Conservation (phyloP, 768 basidiomycete species). For the Lentinula guzmanii region DNA sequence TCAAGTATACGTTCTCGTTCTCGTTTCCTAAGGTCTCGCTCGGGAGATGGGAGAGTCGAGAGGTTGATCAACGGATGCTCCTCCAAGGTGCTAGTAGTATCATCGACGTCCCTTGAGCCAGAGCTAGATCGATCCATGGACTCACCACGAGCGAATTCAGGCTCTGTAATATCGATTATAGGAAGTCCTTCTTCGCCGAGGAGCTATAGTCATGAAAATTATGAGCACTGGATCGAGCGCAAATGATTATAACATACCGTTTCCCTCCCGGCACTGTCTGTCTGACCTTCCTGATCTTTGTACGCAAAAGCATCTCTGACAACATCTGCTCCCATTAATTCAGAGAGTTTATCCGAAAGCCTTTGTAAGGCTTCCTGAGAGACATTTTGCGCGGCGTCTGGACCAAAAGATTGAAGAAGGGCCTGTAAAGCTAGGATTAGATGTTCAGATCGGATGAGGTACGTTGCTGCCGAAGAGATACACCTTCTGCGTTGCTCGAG, state of each 20-base stretch:
- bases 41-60: slow-evolving; percentile 35
- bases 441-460: slow-evolving; percentile 9
- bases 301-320: slow-evolving; percentile 23
- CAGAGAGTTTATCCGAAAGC: slow-evolving; percentile 54
- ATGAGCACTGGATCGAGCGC: neutral
- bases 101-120: neutral
- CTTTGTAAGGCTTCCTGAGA: slow-evolving; percentile 43
- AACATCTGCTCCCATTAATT: slow-evolving; percentile 46
- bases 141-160: slow-evolving; percentile 19
- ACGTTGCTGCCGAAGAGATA: neutral
- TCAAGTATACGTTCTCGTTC: slow-evolving; percentile 64
- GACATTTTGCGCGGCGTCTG: slow-evolving; percentile 22
- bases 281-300: slow-evolving; percentile 26
- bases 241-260: neutral
- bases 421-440: slow-evolving; percentile 29
- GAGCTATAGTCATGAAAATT: slow-evolving; percentile 34
- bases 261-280: neutral
- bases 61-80: slow-evolving; percentile 44
- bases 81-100: slow-evolving; percentile 16
- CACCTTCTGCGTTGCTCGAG: neutral
- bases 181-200: slow-evolving; percentile 76
- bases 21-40: slow-evolving; percentile 44
- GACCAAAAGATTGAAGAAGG: slow-evolving; percentile 32
- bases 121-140: slow-evolving; percentile 2
- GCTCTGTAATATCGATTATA: slow-evolving; percentile 73